Percentiles rank a stretch among this genome's conserved stretches.
phyloP scores from a whole-genome alignment of 1,284 basidiomycete species.

The Lignosus rhinocerotis region DNA sequence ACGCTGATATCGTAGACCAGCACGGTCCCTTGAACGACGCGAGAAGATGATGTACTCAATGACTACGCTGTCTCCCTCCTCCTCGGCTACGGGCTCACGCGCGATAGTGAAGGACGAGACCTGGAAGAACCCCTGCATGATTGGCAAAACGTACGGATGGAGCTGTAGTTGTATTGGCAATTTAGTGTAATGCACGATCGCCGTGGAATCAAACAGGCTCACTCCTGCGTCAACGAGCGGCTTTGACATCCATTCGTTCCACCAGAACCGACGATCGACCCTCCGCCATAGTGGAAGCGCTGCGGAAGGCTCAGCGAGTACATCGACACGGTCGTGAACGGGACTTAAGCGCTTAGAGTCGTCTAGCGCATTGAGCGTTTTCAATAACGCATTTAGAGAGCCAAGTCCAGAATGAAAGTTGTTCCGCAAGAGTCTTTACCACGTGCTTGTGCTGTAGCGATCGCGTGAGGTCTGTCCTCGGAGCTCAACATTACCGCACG shows the following conservation, averaged over 20 bases:
- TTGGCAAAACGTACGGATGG: slow-evolving; percentile 80
- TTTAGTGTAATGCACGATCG: neutral
- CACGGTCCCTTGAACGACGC: slow-evolving; percentile 87
- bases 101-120: slow-evolving; percentile 67
- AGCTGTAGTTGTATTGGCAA: slow-evolving; percentile 42
- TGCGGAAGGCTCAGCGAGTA: slow-evolving; percentile 66
- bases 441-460: slow-evolving; percentile 81
- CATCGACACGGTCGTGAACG: slow-evolving; percentile 46
- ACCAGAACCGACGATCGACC: slow-evolving; percentile 85
- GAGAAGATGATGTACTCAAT: slow-evolving; percentile 78
- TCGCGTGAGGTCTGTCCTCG: slow-evolving; percentile 65
- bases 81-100: slow-evolving; percentile 46
- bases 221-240: slow-evolving; percentile 78
- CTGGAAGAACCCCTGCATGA: slow-evolving; percentile 91
- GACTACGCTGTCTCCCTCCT: slow-evolving; percentile 42
- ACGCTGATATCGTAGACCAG: slow-evolving; percentile 94
- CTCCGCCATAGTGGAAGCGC: slow-evolving; percentile 82
- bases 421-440: slow-evolving; percentile 53
- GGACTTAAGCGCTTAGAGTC: slow-evolving; percentile 24
- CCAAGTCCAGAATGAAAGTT: slow-evolving; percentile 73
- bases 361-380: slow-evolving; percentile 52
- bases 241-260: slow-evolving; percentile 83
- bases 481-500: neutral
- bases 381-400: slow-evolving; percentile 53
- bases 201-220: slow-evolving; percentile 25